Conservation (phyloP, 768 basidiomycete genomes). For the Termitomyces sp. region DNA sequence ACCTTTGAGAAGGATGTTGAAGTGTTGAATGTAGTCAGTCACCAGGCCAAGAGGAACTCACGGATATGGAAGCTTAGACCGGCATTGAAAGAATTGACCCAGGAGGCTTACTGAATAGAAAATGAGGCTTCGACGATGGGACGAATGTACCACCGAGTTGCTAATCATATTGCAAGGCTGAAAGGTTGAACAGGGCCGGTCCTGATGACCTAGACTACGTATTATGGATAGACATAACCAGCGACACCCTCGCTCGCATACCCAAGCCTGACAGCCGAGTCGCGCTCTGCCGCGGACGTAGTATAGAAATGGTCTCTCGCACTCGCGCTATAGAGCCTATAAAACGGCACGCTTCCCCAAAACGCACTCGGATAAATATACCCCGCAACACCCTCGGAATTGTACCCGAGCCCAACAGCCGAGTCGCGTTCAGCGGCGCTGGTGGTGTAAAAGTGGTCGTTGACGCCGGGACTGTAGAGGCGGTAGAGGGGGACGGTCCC, state of each 20-base stretch:
- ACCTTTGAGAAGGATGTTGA: no score
- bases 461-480: slow-evolving; percentile 11
- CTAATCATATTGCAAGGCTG: no score
- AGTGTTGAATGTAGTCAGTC: no score
- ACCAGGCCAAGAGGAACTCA: no score
- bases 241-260: slow-evolving; percentile 11
- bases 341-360: slow-evolving; percentile 17
- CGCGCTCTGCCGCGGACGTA: slow-evolving; percentile 11
- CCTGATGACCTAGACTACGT: background rate
- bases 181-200: no score
- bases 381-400: slow-evolving; percentile 16
- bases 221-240: slow-evolving; percentile 10
- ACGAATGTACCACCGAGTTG: no score
- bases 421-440: slow-evolving; percentile 3
- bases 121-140: no score
- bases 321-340: slow-evolving; percentile 16
- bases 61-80: no score
- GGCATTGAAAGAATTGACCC: no score
- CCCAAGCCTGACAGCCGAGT: slow-evolving; percentile 1
- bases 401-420: slow-evolving; percentile 5
- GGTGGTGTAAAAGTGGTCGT: slow-evolving; percentile 24
- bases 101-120: no score
- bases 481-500: slow-evolving; percentile 21
- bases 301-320: slow-evolving; percentile 23
- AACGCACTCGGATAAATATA: slow-evolving; percentile 14